Evolutionary conservation across 768 basidiomycete genomes (phyloP).

Genomic region (Ramaria rubella): DNA sequence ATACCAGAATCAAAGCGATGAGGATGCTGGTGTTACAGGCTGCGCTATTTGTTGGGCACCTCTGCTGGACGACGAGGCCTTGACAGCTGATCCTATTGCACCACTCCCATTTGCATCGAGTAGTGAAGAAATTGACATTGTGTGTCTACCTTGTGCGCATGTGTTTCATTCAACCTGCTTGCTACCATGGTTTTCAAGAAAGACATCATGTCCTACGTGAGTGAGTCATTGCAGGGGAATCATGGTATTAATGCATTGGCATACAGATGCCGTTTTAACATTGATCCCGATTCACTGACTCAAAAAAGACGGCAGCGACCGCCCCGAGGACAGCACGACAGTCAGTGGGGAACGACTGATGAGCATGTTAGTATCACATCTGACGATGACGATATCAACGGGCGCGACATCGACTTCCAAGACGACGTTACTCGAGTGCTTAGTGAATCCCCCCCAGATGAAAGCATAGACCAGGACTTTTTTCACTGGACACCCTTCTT

Average conservation of each 20-base stretch:
- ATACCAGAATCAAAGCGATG: constrained; percentile 10
- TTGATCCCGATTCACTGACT: constrained; percentile 67
- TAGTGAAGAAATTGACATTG: constrained; percentile 26
- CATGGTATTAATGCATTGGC: neutral
- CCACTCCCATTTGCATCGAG: neutral
- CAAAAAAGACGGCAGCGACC: neutral
- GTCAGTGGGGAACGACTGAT: neutral
- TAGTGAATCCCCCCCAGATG: too few species aligned
- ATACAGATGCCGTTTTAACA: constrained; percentile 58
- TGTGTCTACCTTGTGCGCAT: constrained; percentile 72
- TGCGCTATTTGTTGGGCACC: constrained; percentile 78
- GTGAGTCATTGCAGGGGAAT: neutral
- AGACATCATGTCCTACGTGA: constrained; percentile 70
- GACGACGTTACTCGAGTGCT: neutral
- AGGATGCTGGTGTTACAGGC: constrained; percentile 31
- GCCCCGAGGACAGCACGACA: neutral
- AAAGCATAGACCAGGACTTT: too few species aligned
- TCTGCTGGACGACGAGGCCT: constrained; percentile 42
- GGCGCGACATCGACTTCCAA: too few species aligned
- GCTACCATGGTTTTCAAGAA: constrained; percentile 70
- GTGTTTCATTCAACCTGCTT: constrained; percentile 76
- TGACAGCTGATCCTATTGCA: constrained; percentile 18
- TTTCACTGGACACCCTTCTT: neutral
- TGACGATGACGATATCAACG: too few species aligned
- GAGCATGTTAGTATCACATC: too few species aligned